Base-by-base conservation (phyloP, 208 protist genomes). In the Hexamita inflata region DNA sequence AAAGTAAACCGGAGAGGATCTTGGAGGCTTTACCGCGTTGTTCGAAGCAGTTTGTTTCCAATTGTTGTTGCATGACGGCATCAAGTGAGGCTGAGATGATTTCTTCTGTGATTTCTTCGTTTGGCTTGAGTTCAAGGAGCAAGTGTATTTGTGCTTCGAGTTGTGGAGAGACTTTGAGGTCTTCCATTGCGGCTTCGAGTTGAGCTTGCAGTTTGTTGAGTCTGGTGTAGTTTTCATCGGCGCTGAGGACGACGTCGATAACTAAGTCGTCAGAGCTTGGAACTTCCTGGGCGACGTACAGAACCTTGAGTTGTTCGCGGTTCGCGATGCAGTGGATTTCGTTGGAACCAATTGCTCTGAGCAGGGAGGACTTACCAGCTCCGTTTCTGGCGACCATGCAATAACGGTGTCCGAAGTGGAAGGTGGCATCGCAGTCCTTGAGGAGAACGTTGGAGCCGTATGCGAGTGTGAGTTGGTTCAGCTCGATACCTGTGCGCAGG, bases 331-430 rank as follows among this genome's bases (percentile, higher is more conserved):
- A 70, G n/a, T n/a, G 30, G 42, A 70, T 49, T 39, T 66, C 59
- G 2, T 49, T 61, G 53, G 82, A 76, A 34, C 86, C 89, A 15
- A 93, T 82, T 35, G 87, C 86, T 24, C 85, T 81, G 77, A 93
- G 83, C 75, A 93, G 81, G 30, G 89, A 92, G 4, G 90, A 92
- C 84, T 93, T 93, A 64, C 90, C 90, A 70, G 88, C 90, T 11
- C 90, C 90, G 78, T 92, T 93, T 4, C 86, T 82, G 1, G 87
- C 90, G 11, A 93, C 86, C 0, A 93, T 59, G 65, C 83, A 85
- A 78, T 89, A 89, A 32, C 82, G 70, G 57, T 60, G 74, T 38
- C 84, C 84, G 38, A 76, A 77, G 61, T 82, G 76, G 38, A 87
- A 78, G 60, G 78, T 74, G 45, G 86, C 58, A 15, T 11, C 9